Percentiles rank a stretch among this genome's conserved stretches.
These are phyloP conservation scores for Solanum bukasovii DNA, from an alignment of 257 asterid genomes.

Conservation along the genomic window DNA sequence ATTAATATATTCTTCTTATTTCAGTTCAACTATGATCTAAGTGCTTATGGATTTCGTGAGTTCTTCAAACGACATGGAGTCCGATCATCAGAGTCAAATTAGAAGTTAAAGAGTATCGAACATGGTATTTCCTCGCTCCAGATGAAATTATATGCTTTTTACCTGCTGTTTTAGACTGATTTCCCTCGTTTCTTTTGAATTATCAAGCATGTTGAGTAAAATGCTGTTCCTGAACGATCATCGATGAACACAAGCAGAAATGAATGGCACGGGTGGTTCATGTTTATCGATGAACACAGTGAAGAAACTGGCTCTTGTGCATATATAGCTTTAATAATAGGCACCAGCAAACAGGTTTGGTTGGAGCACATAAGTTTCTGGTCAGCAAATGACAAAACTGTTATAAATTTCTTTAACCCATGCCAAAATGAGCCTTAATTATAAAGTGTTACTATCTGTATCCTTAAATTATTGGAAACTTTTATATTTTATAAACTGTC, in stretches of 20 bases:
- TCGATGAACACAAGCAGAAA: background rate
- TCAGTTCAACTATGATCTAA: slow-evolving; percentile 65
- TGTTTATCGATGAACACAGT: background rate
- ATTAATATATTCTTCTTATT: background rate
- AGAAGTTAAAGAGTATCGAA: background rate
- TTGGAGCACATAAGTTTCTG: background rate
- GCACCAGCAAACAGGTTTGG: background rate
- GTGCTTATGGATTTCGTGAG: slow-evolving; percentile 86
- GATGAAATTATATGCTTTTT: background rate
- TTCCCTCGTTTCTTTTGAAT: background rate
- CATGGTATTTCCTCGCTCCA: background rate
- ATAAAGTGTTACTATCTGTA: background rate
- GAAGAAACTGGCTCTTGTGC: background rate
- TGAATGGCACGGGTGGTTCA: background rate
- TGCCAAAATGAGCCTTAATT: background rate
- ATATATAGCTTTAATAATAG: background rate
- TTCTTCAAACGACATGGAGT: slow-evolving; percentile 68
- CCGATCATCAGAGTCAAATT: slow-evolving; percentile 29
- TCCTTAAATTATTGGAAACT: background rate
- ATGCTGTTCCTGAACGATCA: background rate
- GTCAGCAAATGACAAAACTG: background rate
- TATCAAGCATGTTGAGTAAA: background rate
- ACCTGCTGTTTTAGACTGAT: background rate
- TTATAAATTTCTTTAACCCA: background rate
- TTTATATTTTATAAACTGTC: background rate